Evolutionary conservation across 2,329 filamentous ascomycete species (phyloP).

Genomic region (Botrytis tulipae): DNA sequence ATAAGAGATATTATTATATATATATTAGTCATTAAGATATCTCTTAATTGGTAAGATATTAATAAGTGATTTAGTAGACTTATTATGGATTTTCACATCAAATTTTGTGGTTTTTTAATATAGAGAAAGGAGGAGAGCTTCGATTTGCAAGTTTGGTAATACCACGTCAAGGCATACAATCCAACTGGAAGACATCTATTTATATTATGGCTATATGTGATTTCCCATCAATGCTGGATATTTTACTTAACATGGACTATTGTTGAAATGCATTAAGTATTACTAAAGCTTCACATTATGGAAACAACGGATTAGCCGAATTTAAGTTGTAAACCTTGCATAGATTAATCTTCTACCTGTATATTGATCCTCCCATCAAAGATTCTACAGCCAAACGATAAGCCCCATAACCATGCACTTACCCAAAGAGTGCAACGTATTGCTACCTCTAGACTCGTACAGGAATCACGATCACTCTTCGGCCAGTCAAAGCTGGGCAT

Average conservation of each 20-base stretch:
- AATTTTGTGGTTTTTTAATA: too few species aligned
- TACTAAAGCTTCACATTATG: neutral
- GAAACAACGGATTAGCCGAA: neutral
- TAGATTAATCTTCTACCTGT: neutral
- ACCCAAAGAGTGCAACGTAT: neutral
- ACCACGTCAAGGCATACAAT: too few species aligned
- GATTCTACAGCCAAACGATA: neutral
- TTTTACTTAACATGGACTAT: neutral
- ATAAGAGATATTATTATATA: too few species aligned
- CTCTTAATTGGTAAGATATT: too few species aligned
- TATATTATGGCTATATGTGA: too few species aligned
- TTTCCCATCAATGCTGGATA: too few species aligned
- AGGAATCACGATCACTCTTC: rapidly evolving
- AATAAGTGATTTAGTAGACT: too few species aligned
- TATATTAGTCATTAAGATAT: too few species aligned
- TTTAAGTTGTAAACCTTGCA: neutral
- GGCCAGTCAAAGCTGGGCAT: neutral
- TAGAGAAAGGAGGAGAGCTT: neutral
- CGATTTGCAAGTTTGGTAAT: neutral
- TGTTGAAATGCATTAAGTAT: neutral
- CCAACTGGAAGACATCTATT: too few species aligned
- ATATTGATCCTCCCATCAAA: neutral
- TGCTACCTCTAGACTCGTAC: neutral
- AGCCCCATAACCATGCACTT: neutral
- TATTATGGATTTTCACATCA: too few species aligned